Evolutionary conservation across 495 filamentous ascomycete species (phyloP).

Genomic region (Neurospora sp.): DNA sequence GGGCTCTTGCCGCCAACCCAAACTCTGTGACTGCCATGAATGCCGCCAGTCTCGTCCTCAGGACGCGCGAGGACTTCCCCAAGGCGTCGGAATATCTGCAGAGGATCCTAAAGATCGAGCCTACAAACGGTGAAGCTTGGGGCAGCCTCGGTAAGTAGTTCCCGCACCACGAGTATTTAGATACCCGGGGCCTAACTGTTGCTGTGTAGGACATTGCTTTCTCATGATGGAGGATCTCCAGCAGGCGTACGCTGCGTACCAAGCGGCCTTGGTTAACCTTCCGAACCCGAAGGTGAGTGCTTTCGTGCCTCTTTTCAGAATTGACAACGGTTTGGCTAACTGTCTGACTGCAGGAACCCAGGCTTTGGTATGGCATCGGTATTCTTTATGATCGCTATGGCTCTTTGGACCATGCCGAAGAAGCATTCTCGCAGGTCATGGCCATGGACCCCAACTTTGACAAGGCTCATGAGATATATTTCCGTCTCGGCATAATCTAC

Average conservation of each 20-base stretch:
- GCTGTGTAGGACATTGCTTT: slow-evolving; percentile 72
- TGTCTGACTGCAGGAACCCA: slow-evolving; percentile 68
- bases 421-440: slow-evolving; percentile 98
- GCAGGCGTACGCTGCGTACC: slow-evolving; percentile 95
- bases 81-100: slow-evolving; percentile 91
- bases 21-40: slow-evolving; percentile 93
- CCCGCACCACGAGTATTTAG: neutral
- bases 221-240: slow-evolving; percentile 99
- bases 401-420: slow-evolving; percentile 93
- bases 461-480: slow-evolving; percentile 99
- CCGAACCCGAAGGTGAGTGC: slow-evolving; percentile 78
- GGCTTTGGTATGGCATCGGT: slow-evolving; percentile 97
- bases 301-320: neutral
- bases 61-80: slow-evolving; percentile 85
- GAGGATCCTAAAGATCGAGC: slow-evolving; percentile 82
- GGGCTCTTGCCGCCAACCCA: slow-evolving; percentile 74
- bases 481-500: slow-evolving; percentile 96
- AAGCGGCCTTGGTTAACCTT: slow-evolving; percentile 87
- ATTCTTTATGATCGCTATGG: slow-evolving; percentile 97
- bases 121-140: slow-evolving; percentile 89
- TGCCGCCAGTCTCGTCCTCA: slow-evolving; percentile 79
- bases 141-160: slow-evolving; percentile 67
- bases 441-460: slow-evolving; percentile 96
- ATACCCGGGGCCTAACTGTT: neutral
- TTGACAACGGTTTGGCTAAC: neutral